phyloP scores from a whole-genome alignment of 108 stramenopile species.

The Licmophora abbreviata region DNA sequence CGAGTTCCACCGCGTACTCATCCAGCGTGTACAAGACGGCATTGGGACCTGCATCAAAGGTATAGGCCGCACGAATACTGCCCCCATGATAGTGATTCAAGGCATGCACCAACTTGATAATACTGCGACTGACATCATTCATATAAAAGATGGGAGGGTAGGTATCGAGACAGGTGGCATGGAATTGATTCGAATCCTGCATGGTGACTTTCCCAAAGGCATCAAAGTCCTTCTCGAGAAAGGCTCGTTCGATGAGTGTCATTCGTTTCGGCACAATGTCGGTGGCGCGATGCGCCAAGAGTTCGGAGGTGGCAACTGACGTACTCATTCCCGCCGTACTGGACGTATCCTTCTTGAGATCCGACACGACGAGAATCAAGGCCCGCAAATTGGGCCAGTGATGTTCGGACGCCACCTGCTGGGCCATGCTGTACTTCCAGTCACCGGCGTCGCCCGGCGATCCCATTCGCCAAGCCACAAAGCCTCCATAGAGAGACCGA shows the following conservation, averaged over 20 bases:
- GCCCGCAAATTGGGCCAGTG: slow-evolving; percentile 97
- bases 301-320: slow-evolving; percentile 74
- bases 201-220: slow-evolving; percentile 92
- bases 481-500: slow-evolving; percentile 94
- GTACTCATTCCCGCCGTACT: slow-evolving; percentile 92
- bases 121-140: slow-evolving; percentile 79
- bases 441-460: slow-evolving; percentile 37
- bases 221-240: slow-evolving; percentile 79
- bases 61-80: slow-evolving; percentile 88
- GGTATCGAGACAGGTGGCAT: slow-evolving; percentile 97
- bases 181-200: slow-evolving; percentile 97
- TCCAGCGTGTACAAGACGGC: slow-evolving; percentile 86
- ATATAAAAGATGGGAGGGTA: slow-evolving; percentile 99
- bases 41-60: slow-evolving; percentile 99
- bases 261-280: slow-evolving; percentile 83
- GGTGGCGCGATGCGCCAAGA: slow-evolving; percentile 78
- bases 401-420: slow-evolving; percentile 81
- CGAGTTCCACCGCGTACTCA: slow-evolving; percentile 52
- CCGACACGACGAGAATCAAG: slow-evolving; percentile 87
- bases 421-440: slow-evolving; percentile 85
- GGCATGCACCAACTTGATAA: slow-evolving; percentile 71
- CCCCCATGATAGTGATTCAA: slow-evolving; percentile 85
- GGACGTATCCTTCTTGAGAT: slow-evolving; percentile 94
- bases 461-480: slow-evolving; percentile 93
- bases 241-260: slow-evolving; percentile 82